phyloP scores from a whole-genome alignment of 495 filamentous ascomycete species.

The Daldinia caldariorum region DNA sequence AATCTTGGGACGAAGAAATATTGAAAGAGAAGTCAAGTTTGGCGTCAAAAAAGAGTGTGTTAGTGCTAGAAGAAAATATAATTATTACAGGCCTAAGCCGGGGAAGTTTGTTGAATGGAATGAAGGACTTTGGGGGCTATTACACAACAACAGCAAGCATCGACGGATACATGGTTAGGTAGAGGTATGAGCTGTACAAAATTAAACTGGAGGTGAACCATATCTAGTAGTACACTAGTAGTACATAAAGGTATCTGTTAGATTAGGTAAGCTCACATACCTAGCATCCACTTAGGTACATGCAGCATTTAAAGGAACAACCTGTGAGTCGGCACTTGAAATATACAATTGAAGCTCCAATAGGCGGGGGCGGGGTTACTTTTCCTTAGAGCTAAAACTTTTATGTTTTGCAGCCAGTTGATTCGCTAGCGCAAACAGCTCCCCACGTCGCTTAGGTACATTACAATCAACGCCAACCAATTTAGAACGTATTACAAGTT shows the following conservation, averaged over 20 bases:
- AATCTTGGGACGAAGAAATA: not conserved
- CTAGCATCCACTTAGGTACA: too few species aligned
- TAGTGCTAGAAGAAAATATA: slow-evolving; percentile 5
- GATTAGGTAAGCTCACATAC: not conserved
- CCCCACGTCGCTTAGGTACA: too few species aligned
- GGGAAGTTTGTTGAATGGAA: not conserved
- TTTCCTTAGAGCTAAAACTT: not conserved
- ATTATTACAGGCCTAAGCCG: not conserved
- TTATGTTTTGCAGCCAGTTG: not conserved
- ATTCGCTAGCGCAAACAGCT: slow-evolving; percentile 29
- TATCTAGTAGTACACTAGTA: not conserved
- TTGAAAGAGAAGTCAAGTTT: not conserved
- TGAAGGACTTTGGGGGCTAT: slow-evolving; percentile 2
- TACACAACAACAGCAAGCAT: not conserved
- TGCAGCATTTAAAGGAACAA: too few species aligned
- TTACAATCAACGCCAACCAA: too few species aligned
- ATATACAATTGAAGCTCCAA: not conserved
- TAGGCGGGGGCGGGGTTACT: slow-evolving; percentile 27
- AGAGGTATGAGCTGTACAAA: not conserved
- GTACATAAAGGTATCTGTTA: not conserved
- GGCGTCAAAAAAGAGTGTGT: not conserved
- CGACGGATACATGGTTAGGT: not conserved
- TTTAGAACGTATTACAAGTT: too few species aligned
- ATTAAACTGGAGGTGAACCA: not conserved
- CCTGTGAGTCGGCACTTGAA: not conserved